Percentiles rank a stretch among this genome's conserved stretches.
Conservation (phyloP, 805 yeast genomes). For the Monosporozyma yasuniensis region DNA sequence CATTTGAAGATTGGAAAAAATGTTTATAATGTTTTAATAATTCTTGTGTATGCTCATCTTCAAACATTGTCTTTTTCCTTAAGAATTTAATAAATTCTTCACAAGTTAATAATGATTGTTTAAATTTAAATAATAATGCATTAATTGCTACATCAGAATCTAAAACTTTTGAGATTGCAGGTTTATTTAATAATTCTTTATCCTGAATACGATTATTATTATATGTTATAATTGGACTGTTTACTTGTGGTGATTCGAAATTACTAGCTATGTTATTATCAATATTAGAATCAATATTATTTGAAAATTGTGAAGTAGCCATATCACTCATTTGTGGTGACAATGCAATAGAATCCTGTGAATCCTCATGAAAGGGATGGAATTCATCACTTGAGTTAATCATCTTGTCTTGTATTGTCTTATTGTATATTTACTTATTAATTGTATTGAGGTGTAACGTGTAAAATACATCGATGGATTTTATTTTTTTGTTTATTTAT, state of each 20-base stretch:
- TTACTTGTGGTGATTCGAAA: not conserved
- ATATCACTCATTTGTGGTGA: not conserved
- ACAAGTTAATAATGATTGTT: conserved; percentile 70
- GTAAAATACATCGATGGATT: too few relatives aligned
- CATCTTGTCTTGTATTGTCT: not conserved
- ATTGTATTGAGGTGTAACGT: not conserved
- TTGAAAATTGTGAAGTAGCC: not conserved
- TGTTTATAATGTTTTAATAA: conserved; percentile 60
- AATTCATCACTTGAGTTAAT: not conserved
- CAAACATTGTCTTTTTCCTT: conserved; percentile 67
- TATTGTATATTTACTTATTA: not conserved
- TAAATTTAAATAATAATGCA: conserved; percentile 59
- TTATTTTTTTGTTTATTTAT: not conserved
- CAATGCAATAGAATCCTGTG: not conserved
- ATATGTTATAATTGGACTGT: not conserved
- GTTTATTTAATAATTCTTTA: conserved; percentile 36
- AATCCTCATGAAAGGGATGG: not conserved
- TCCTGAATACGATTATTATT: not conserved
- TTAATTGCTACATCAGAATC: conserved; percentile 72
- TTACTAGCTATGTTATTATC: not conserved
- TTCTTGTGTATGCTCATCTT: conserved; percentile 70
- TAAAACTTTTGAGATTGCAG: conserved; percentile 43
- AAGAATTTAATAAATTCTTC: conserved; percentile 78
- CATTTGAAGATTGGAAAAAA: conserved; percentile 19
- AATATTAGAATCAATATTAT: not conserved